Evolutionary conservation across 805 yeast species (phyloP).

Genomic region (Candida fluviatilis): DNA sequence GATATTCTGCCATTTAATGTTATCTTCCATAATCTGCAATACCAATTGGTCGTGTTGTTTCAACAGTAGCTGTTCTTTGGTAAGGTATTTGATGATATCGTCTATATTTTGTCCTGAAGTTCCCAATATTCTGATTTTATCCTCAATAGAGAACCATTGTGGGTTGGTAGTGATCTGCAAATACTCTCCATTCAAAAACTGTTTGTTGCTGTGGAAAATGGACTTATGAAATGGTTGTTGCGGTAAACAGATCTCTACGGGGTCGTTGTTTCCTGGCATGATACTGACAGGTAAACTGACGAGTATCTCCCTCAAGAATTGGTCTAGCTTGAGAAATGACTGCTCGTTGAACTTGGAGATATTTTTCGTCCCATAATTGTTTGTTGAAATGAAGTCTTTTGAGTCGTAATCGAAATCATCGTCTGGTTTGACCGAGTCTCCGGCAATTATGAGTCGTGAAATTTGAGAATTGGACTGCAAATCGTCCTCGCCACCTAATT

Average conservation of each 20-base stretch:
- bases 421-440: conserved; percentile 53
- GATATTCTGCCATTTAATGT: conserved; percentile 78
- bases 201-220: conserved; percentile 49
- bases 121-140: conserved; percentile 55
- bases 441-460: conserved; percentile 62
- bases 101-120: conserved; percentile 81
- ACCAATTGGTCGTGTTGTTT: conserved; percentile 38
- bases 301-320: conserved; percentile 52
- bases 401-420: conserved; percentile 22
- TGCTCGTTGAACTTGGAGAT: conserved; percentile 47
- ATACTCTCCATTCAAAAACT: conserved; percentile 34
- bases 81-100: conserved; percentile 68
- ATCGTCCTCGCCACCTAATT: conserved; percentile 41
- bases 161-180: conserved; percentile 56
- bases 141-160: conserved; percentile 50
- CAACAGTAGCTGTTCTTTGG: conserved; percentile 23
- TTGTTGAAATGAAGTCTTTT: conserved; percentile 28
- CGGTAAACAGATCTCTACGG: conserved; percentile 80
- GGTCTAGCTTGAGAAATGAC: conserved; percentile 54
- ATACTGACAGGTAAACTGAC: conserved; percentile 64
- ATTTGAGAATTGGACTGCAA: conserved; percentile 23
- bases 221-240: conserved; percentile 87
- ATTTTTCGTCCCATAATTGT: conserved; percentile 49
- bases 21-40: conserved; percentile 48
- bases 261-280: conserved; percentile 85